Evolutionary conservation across 176 grass and related monocot genomes (phyloP), one percentile per base, ranked within the genome.

Genomic region (Oryza nivara): DNA sequence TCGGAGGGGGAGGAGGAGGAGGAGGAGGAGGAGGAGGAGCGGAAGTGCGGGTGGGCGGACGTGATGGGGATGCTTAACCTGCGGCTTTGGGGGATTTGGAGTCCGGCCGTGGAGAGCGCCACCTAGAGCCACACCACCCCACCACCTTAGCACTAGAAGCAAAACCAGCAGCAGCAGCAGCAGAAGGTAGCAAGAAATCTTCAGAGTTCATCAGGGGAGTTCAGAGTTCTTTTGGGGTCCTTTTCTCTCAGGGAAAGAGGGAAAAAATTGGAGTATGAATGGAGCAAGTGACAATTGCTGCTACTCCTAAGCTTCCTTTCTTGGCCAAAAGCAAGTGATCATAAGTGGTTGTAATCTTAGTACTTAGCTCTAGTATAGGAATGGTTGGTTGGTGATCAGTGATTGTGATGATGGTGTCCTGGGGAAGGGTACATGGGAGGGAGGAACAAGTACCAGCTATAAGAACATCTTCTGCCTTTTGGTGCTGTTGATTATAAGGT

Each of bases 1-100:
- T 58, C 54, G 32, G 75, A 12, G 16, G 68, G 35, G 73, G 60
- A 40, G 40, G 36, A 38, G 36, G 36, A 36, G 34, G 36, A 36
- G 34, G 28, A 28, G 25, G 25, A 26, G 25, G 25, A 26, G 30
- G 38, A 41, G 47, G 69, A 74, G 73, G 83, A 88, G 65, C 68
- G 79, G 75, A 77, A 74, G 82, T 73, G 85, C 60, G 88, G 82
- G 19, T 92, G 91, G 85, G 78, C 73, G 74, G 91, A 76, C 56
- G 82, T 90, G 88, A 86, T 83, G 63, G 78, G 75, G 13, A 67
- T 93, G 44, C 56, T 90, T 47, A 80, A 80, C 79, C 83, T 49
- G 74, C 65, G 82, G 23, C 77, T 85, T 36, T 90, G 88, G 88
- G 76, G 67, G 8, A 84, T 88, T 83, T 93, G 92, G 83, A 87